Conservation (phyloP, 495 filamentous ascomycete species). For the Evernia prunastri region DNA sequence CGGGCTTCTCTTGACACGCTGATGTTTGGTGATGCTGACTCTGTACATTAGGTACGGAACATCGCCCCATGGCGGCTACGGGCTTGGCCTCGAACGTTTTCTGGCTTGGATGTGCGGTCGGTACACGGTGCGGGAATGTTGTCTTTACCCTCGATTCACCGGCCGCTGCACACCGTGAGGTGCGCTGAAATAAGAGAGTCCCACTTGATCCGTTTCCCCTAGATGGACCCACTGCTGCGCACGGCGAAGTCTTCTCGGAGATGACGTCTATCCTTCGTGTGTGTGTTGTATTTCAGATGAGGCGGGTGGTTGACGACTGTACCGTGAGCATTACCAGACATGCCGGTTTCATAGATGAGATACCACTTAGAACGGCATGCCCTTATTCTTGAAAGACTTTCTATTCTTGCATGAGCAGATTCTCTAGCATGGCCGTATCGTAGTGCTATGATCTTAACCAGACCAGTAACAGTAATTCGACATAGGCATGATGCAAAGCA, state of each 20-base stretch:
- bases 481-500: neutral
- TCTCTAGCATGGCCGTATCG: neutral
- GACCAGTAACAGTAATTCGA: neutral
- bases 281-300: neutral
- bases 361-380: slow-evolving; percentile 13
- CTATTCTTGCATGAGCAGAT: neutral
- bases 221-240: neutral
- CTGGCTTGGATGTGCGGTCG: slow-evolving; percentile 92
- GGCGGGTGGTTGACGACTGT: neutral
- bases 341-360: slow-evolving; percentile 10
- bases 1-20: neutral
- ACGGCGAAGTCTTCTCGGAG: neutral
- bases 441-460: no score
- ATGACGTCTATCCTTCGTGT: neutral
- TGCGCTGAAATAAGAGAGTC: no score
- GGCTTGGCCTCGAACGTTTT: slow-evolving; percentile 91
- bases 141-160: slow-evolving; percentile 89
- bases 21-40: slow-evolving; percentile 27
- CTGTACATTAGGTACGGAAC: slow-evolving; percentile 72
- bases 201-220: neutral
- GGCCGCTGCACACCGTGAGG: slow-evolving; percentile 80
- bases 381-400: neutral
- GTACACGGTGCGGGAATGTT: slow-evolving; percentile 83
- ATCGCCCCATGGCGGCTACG: slow-evolving; percentile 91
- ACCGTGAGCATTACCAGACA: neutral